phyloP scores from a whole-genome alignment of 495 filamentous ascomycete genomes.

The Xylaria flabelliformis region DNA sequence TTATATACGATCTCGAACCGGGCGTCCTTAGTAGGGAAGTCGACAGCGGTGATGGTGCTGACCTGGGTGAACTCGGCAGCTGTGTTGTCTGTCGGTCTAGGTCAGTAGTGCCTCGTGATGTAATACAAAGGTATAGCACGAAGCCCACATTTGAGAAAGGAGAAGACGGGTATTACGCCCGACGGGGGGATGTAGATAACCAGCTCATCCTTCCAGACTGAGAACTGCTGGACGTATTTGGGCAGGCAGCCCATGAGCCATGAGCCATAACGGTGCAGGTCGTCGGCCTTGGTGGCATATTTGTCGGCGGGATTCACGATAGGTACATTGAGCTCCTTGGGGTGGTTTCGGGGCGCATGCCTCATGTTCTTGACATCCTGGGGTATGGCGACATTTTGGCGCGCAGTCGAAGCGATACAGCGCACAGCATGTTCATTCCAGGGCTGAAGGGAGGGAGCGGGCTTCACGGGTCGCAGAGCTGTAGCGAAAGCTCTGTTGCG shows the following conservation, averaged over 20 bases:
- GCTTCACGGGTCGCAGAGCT: conserved; percentile 61
- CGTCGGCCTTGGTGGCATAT: conserved; percentile 80
- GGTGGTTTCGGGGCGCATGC: conserved; percentile 59
- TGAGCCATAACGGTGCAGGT: conserved; percentile 90
- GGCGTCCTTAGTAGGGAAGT: conserved; percentile 91
- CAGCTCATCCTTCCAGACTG: conserved; percentile 99
- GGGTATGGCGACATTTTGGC: conserved; percentile 58
- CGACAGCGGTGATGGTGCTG: conserved; percentile 89
- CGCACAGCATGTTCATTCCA: conserved; percentile 45
- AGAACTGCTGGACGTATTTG: conserved; percentile 98
- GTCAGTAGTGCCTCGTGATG: conserved; percentile 10
- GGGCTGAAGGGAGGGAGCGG: conserved; percentile 25
- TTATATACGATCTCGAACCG: conserved; percentile 99
- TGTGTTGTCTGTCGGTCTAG: conserved; percentile 70
- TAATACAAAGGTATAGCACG: background rate
- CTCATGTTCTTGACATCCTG: conserved; percentile 73
- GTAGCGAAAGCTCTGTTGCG: conserved; percentile 66
- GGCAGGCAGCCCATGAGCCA: conserved; percentile 96
- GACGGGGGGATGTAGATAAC: conserved; percentile 89
- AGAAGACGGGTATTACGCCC: conserved; percentile 87
- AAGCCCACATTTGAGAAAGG: conserved; percentile 81
- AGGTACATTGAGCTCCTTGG: conserved; percentile 70
- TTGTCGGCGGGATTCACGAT: conserved; percentile 93
- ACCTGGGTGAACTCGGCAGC: conserved; percentile 95
- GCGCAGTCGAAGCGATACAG: conserved; percentile 62